Evolutionary conservation across 306 rosid genomes (phyloP).

Genomic region (Medicago lupulina): DNA sequence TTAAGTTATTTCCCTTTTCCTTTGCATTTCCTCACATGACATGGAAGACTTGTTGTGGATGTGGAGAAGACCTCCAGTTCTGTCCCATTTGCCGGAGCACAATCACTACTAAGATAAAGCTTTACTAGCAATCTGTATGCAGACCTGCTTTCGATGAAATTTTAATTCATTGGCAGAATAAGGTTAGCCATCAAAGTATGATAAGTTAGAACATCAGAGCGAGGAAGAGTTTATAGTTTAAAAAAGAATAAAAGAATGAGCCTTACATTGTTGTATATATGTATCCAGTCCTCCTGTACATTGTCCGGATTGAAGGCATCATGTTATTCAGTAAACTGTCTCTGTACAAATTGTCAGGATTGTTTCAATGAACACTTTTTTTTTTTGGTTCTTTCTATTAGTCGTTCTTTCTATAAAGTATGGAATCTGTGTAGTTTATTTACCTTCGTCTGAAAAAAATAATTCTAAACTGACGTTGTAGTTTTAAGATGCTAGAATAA

Average conservation of each 20-base stretch:
- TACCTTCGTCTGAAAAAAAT: too few species aligned
- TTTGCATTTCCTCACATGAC: conserved; percentile 28
- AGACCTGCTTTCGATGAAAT: conserved; percentile 32
- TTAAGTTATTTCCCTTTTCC: not conserved
- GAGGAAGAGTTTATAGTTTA: not conserved
- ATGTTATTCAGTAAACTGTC: not conserved
- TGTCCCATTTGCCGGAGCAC: conserved; percentile 85
- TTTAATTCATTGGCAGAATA: conserved; percentile 8
- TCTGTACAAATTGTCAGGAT: not conserved
- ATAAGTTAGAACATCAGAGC: not conserved
- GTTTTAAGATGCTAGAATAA: too few species aligned
- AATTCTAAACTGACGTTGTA: too few species aligned
- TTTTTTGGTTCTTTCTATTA: not conserved
- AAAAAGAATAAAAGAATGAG: not conserved
- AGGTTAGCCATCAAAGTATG: conserved; percentile 22
- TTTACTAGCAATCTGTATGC: conserved; percentile 51
- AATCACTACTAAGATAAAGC: conserved; percentile 71
- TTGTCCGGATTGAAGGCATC: not conserved
- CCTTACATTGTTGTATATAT: not conserved
- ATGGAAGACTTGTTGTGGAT: conserved; percentile 79
- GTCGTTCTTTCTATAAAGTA: not conserved
- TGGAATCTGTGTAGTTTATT: not conserved
- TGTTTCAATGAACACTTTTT: not conserved
- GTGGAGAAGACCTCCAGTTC: conserved; percentile 68
- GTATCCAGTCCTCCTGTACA: not conserved